Conservation (phyloP, 2,329 filamentous ascomycete genomes). For the Scolecobasidium constrictum region DNA sequence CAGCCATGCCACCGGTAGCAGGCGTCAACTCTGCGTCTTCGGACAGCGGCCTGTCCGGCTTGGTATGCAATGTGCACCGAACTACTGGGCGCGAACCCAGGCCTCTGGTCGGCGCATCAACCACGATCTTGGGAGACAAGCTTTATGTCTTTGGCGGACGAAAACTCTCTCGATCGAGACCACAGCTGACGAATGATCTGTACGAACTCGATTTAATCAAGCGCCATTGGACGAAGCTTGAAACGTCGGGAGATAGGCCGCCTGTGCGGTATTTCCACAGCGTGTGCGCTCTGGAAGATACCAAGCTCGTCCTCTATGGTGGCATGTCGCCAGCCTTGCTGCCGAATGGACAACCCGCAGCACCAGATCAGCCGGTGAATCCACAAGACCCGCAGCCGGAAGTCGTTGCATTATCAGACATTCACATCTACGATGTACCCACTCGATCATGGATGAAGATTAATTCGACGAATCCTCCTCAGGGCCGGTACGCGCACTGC, state of each 20-base stretch:
- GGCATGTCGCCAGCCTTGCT: constrained; percentile 79
- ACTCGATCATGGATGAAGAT: constrained; percentile 79
- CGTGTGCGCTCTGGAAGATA: constrained; percentile 84
- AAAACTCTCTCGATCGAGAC: constrained; percentile 71
- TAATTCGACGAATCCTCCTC: constrained; percentile 67
- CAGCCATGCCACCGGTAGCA: constrained; percentile 23
- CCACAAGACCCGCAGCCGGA: constrained; percentile 61
- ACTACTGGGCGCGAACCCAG: constrained; percentile 89
- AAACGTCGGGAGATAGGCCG: constrained; percentile 73
- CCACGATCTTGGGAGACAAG: constrained; percentile 89
- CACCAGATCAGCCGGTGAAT: constrained; percentile 26
- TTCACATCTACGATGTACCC: constrained; percentile 85
- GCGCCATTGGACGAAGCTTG: constrained; percentile 86
- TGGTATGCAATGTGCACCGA: constrained; percentile 60
- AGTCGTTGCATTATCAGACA: constrained; percentile 94
- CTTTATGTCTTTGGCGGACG: constrained; percentile 93
- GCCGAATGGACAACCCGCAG: constrained; percentile 24
- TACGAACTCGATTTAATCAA: constrained; percentile 89
- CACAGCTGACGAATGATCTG: constrained; percentile 77
- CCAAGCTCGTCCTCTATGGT: constrained; percentile 94
- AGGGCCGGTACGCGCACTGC: constrained; percentile 94
- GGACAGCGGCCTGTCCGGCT: constrained; percentile 51
- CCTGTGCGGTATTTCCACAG: constrained; percentile 95
- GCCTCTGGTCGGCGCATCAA: constrained; percentile 86
- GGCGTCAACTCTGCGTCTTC: constrained; percentile 28